Base-by-base conservation (phyloP, 129 eudicot genomes). In the Sambucus nigra region DNA sequence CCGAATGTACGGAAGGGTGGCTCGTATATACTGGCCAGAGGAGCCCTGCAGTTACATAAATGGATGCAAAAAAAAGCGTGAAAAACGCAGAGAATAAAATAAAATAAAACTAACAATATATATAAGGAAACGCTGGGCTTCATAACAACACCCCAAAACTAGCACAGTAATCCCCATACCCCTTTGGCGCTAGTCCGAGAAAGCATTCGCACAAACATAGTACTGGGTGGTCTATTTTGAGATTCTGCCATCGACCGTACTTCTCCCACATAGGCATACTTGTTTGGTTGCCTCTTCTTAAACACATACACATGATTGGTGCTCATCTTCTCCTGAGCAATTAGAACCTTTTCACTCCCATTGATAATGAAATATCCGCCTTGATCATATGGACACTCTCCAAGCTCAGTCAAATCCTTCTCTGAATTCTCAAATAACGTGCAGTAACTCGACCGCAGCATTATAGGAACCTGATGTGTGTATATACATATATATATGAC, bases 321-420 rank as follows among this genome's bases (percentile, higher is more conserved):
- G 69, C 88, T 76, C 94, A 76, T 82, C 61, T 82, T 82, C 58
- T 82, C 93, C 68, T 87, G 86, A 59, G 85, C 88, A 21, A 86
- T 76, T 5, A 86, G 71, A 29, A 81, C 87, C 53, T 82, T 86
- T 67, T 78, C 95, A 70, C 87, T 81, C 10, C 93, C 95, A 45
- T 86, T 86, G 45, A 86, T 68, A 27, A 81, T 78, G 54, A 86
- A 86, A 47, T 86, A 81, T 31, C 93, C 87, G 28, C 92, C 95
- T 54, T 75, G 91, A 66, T 86, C 95, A 50, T 28, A 62, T 0
- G 92, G 92, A 28, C 91, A 81, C 79, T 86, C 92, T 50, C 84
- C 92, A 29, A 86, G 84, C 76, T 78, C 91, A 0, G 81, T 75
- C 51, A 86, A 72, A 45, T 86, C 95, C 70, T 86, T 78, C 60